Evolutionary conservation across 768 basidiomycete species (phyloP).

Genomic region (Termitomyces heimii): DNA sequence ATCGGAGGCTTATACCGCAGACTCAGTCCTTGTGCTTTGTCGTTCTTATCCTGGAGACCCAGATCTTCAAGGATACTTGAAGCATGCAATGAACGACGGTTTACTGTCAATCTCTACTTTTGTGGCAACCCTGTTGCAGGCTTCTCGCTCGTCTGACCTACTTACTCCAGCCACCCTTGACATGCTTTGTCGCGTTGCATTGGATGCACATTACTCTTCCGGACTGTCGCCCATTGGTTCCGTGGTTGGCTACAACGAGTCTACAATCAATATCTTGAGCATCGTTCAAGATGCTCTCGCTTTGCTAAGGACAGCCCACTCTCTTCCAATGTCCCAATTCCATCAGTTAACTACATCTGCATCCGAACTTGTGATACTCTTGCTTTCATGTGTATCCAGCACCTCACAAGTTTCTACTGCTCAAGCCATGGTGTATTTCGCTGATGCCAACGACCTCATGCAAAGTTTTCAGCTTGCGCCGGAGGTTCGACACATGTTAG

Average conservation of each 20-base stretch:
- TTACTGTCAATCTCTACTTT: constrained; percentile 55
- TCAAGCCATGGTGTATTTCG: constrained; percentile 46
- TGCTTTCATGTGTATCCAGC: constrained; percentile 57
- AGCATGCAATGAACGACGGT: constrained; percentile 47
- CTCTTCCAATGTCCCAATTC: constrained; percentile 49
- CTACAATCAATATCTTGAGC: constrained; percentile 41
- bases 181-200: constrained; percentile 58
- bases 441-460: constrained; percentile 49
- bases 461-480: constrained; percentile 46
- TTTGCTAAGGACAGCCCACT: constrained; percentile 51
- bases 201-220: constrained; percentile 60
- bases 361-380: constrained; percentile 56
- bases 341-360: constrained; percentile 54
- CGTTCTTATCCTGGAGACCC: constrained; percentile 67
- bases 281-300: constrained; percentile 58
- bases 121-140: constrained; percentile 61
- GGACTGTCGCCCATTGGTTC: constrained; percentile 49
- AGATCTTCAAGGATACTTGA: constrained; percentile 61
- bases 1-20: constrained; percentile 27
- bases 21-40: constrained; percentile 64
- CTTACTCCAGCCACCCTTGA: constrained; percentile 64
- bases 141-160: constrained; percentile 57
- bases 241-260: constrained; percentile 43
- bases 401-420: constrained; percentile 55
- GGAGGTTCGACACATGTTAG: constrained; percentile 50